These are phyloP conservation scores for Teunomyces panamensis DNA, from an alignment of 805 yeast species.

Conservation along the genomic window DNA sequence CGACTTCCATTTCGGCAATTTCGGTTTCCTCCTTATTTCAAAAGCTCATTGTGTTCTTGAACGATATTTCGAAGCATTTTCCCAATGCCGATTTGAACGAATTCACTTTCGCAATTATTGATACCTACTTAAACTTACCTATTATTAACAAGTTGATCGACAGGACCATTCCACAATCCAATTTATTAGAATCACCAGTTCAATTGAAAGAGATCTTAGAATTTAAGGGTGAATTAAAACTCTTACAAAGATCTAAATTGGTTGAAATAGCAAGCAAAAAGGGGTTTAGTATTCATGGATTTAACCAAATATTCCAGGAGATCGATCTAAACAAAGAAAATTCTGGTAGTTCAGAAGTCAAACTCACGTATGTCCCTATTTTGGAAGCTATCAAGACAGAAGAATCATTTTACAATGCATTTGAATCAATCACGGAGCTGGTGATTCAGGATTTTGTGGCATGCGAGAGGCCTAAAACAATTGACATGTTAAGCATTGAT, in stretches of 20 bases:
- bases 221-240: constrained; percentile 47
- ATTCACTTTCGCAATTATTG: constrained; percentile 38
- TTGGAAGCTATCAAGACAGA: constrained; percentile 12
- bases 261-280: constrained; percentile 19
- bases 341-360: background rate
- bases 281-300: constrained; percentile 19
- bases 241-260: constrained; percentile 47
- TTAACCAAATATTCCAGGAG: constrained; percentile 20
- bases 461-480: constrained; percentile 58
- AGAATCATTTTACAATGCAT: constrained; percentile 25
- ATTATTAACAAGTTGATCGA: constrained; percentile 25
- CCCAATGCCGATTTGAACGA: constrained; percentile 25
- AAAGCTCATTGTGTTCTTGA: constrained; percentile 36
- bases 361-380: constrained; percentile 15
- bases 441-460: constrained; percentile 52
- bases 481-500: constrained; percentile 74
- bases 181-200: constrained; percentile 8
- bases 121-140: constrained; percentile 35
- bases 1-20: constrained; percentile 41
- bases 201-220: constrained; percentile 29
- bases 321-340: background rate
- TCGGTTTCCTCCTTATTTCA: constrained; percentile 39
- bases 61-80: constrained; percentile 31
- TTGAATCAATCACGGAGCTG: constrained; percentile 52
- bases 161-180: constrained; percentile 11